These are phyloP conservation scores for Aureobasidium sp. DNA, from an alignment of 2,329 filamentous ascomycete species.

Conservation along the genomic window DNA sequence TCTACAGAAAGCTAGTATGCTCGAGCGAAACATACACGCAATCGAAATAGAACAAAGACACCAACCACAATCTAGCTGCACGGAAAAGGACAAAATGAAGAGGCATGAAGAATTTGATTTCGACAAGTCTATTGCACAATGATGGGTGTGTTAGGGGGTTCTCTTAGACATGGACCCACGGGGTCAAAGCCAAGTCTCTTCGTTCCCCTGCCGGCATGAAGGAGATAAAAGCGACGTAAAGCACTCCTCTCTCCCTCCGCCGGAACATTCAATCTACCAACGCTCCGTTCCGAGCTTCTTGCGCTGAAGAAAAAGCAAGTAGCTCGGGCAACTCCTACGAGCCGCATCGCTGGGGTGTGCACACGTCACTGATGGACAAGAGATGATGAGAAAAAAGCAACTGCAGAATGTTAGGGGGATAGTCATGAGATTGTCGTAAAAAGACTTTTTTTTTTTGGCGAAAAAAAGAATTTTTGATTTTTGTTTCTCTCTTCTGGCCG, in stretches of 20 bases:
- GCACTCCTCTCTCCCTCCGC: neutral
- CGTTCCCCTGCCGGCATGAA: conserved; percentile 29
- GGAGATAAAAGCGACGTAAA: conserved; percentile 14
- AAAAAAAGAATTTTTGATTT: conserved; percentile 10
- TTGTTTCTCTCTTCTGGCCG: neutral
- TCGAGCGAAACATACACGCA: too few species aligned
- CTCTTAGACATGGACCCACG: conserved; percentile 27
- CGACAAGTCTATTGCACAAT: neutral
- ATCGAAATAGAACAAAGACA: neutral
- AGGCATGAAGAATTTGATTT: too few species aligned
- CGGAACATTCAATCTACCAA: conserved; percentile 34
- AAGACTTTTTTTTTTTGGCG: conserved; percentile 3
- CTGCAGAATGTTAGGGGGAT: conserved; percentile 8
- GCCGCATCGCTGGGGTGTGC: conserved; percentile 37
- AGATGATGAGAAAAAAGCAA: neutral
- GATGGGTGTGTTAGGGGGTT: conserved; percentile 25
- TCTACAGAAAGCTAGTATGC: too few species aligned
- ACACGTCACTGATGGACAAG: neutral
- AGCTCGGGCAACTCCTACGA: conserved; percentile 38
- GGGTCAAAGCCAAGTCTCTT: conserved; percentile 22
- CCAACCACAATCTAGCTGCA: neutral
- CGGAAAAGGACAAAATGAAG: too few species aligned
- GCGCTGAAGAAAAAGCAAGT: conserved; percentile 21
- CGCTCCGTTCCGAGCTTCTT: conserved; percentile 41
- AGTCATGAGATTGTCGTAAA: conserved; percentile 9